Conservation (phyloP, 257 asterid species). For the Jasminum sambac region DNA sequence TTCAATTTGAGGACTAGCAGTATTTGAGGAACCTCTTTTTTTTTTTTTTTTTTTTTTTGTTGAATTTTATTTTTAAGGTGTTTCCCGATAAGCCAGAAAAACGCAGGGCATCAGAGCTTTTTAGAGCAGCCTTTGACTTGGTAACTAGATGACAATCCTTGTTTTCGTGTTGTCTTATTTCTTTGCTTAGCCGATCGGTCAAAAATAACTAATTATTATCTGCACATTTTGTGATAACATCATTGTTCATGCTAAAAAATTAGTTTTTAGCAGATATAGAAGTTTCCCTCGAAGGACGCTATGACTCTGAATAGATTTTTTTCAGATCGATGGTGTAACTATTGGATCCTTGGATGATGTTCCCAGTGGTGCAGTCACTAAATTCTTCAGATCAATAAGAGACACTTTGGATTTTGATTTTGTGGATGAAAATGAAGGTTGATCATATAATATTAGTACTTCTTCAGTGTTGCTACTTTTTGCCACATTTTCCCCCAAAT, state of each 20-base stretch:
- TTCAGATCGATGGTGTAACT: conserved; percentile 76
- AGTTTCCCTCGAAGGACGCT: background rate
- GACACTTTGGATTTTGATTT: conserved; percentile 90
- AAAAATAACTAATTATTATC: too few relatives aligned
- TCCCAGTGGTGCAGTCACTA: conserved; percentile 78
- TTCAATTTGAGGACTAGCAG: background rate
- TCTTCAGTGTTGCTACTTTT: too few relatives aligned
- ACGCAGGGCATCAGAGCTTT: conserved; percentile 87
- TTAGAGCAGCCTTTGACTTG: conserved; percentile 81
- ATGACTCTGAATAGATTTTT: background rate
- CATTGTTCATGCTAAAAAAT: background rate
- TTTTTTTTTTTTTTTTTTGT: too few relatives aligned
- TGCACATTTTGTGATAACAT: background rate
- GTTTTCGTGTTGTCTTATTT: conserved; percentile 9
- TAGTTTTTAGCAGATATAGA: background rate
- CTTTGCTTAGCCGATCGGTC: conserved; percentile 3
- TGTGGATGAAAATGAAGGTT: conserved; percentile 95
- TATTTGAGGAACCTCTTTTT: conserved; percentile 11
- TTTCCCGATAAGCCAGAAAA: conserved; percentile 95
- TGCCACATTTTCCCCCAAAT: too few relatives aligned
- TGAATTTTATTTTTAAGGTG: conserved; percentile 53
- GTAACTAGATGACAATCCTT: conserved; percentile 41
- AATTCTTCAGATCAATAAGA: conserved; percentile 73
- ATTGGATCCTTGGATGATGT: conserved; percentile 88
- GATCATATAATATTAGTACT: conserved; percentile 17